phyloP scores from a whole-genome alignment of 2,329 filamentous ascomycete species.

The Alternaria brassicae region DNA sequence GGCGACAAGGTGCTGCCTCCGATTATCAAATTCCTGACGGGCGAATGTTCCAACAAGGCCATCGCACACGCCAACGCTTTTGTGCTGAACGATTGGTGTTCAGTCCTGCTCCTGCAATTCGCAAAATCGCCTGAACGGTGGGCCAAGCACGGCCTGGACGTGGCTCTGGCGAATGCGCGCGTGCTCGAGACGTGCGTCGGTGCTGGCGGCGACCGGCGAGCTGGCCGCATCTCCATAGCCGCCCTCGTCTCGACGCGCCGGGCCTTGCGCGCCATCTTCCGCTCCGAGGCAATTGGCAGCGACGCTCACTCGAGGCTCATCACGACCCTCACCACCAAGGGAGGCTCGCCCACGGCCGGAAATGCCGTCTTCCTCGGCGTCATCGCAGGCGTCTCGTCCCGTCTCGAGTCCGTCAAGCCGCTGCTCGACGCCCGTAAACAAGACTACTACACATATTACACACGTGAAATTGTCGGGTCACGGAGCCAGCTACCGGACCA shows the following conservation, averaged over 20 bases:
- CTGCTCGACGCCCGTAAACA: constrained; percentile 71
- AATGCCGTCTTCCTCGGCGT: constrained; percentile 83
- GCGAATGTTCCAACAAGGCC: constrained; percentile 76
- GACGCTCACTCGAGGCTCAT: constrained; percentile 70
- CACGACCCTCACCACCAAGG: constrained; percentile 72
- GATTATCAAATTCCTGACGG: constrained; percentile 71
- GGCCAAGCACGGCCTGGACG: constrained; percentile 69
- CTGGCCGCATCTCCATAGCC: constrained; percentile 70
- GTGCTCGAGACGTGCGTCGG: constrained; percentile 80
- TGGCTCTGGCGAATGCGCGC: constrained; percentile 73
- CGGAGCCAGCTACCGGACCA: constrained; percentile 73
- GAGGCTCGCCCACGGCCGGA: constrained; percentile 66
- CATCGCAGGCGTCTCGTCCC: constrained; percentile 83
- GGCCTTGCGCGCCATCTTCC: constrained; percentile 77
- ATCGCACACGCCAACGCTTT: constrained; percentile 84
- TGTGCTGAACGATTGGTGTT: constrained; percentile 89
- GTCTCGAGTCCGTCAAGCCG: constrained; percentile 69
- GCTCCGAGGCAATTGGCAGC: constrained; percentile 63
- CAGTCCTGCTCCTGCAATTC: constrained; percentile 76
- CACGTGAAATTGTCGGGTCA: constrained; percentile 83
- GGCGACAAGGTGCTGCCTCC: constrained; percentile 65
- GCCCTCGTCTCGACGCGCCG: constrained; percentile 80
- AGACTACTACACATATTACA: constrained; percentile 81
- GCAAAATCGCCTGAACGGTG: constrained; percentile 65
- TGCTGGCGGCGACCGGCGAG: constrained; percentile 34